A percentile compares a stretch with the other conserved stretches of the same genome.
These are phyloP conservation scores for Larix sibirica DNA, from an alignment of 83 land plant genomes.

Conservation along the genomic window DNA sequence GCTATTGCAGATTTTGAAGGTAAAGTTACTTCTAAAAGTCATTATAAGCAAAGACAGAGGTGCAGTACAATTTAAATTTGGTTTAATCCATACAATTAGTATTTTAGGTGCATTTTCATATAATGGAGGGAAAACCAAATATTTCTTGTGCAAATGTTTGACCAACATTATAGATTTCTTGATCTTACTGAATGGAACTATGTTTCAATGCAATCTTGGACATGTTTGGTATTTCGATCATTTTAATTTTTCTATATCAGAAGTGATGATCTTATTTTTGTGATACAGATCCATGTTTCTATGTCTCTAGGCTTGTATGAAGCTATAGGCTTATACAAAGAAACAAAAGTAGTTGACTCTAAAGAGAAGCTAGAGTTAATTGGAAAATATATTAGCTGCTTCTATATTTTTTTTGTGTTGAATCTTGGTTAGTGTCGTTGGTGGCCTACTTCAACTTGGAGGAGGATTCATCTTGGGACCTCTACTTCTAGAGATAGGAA, in stretches of 20 bases:
- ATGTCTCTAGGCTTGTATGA: conserved; percentile 36
- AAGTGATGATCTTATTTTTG: background rate
- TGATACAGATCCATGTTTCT: conserved; percentile 52
- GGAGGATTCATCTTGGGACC: conserved; percentile 74
- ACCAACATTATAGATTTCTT: background rate
- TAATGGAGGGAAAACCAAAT: background rate
- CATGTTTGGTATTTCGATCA: background rate
- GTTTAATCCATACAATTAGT: background rate
- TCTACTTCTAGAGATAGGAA: conserved; percentile 54
- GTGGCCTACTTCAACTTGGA: conserved; percentile 23
- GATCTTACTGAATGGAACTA: background rate
- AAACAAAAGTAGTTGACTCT: conserved; percentile 38
- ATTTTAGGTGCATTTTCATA: background rate
- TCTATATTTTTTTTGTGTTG: conserved; percentile 43
- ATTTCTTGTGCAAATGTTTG: background rate
- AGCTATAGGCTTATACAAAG: conserved; percentile 44
- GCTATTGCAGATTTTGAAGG: conserved; percentile 50
- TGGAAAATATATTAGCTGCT: conserved; percentile 31
- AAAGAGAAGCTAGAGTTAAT: conserved; percentile 23
- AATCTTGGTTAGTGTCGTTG: conserved; percentile 36
- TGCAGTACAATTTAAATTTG: background rate
- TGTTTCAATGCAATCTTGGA: background rate
- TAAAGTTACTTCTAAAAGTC: background rate
- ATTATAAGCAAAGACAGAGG: background rate
- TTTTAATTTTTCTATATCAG: background rate